Percentiles rank a stretch among this genome's conserved stretches.
phyloP scores from a whole-genome alignment of 768 basidiomycete genomes.

The Termitomyces heimii region DNA sequence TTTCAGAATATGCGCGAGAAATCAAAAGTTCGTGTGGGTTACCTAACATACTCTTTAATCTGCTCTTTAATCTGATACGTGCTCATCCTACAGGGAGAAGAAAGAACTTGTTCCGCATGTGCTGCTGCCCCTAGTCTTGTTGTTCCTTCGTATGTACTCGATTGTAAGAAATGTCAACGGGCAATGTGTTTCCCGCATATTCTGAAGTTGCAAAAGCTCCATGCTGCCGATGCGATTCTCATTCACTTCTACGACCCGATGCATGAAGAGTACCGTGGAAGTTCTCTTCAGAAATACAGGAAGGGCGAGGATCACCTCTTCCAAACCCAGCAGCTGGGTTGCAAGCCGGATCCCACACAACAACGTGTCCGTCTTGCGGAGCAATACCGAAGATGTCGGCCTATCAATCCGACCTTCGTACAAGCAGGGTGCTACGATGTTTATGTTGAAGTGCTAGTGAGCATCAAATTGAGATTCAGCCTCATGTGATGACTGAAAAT shows the following conservation, averaged over 20 bases:
- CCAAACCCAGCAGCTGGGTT: slow-evolving; percentile 26
- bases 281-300: slow-evolving; percentile 14
- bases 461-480: background rate
- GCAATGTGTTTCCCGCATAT: slow-evolving; percentile 33
- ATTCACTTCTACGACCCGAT: slow-evolving; percentile 16
- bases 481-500: background rate
- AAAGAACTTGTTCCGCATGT: slow-evolving; percentile 10
- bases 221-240: slow-evolving; percentile 33
- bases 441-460: slow-evolving; percentile 2
- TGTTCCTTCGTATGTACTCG: slow-evolving; percentile 17
- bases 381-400: slow-evolving; percentile 41
- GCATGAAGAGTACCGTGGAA: slow-evolving; percentile 23
- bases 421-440: slow-evolving; percentile 60
- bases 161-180: slow-evolving; percentile 36
- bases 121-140: slow-evolving; percentile 12
- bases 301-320: slow-evolving; percentile 10
- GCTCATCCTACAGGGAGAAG: background rate
- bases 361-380: slow-evolving; percentile 41
- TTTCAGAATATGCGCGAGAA: slow-evolving; percentile 17
- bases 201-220: slow-evolving; percentile 23
- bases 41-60: background rate
- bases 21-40: slow-evolving; percentile 3
- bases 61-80: background rate
- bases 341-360: slow-evolving; percentile 22
- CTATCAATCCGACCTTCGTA: slow-evolving; percentile 32